Percentiles rank a stretch among this genome's conserved stretches.
phyloP scores from a whole-genome alignment of 345 rosid genomes.

The Bruguiera gymnorhiza region DNA sequence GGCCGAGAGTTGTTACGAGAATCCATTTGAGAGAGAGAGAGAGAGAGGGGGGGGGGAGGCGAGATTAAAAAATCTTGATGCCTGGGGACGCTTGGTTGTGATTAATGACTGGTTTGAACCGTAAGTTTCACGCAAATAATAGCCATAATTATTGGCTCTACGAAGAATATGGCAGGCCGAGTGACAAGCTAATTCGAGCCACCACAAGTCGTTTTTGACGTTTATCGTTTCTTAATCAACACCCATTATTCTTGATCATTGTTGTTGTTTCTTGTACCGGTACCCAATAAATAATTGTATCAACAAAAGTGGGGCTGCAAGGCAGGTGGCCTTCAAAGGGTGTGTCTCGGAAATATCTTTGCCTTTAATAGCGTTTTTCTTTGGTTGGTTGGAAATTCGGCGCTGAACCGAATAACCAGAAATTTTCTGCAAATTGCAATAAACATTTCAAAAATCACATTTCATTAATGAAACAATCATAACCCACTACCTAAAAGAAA shows the following conservation, averaged over 20 bases:
- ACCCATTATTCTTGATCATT: background rate
- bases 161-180: background rate
- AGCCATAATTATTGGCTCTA: background rate
- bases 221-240: background rate
- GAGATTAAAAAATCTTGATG: background rate
- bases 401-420: too few relatives aligned
- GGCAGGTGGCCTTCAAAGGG: background rate
- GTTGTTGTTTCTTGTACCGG: background rate
- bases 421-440: too few relatives aligned
- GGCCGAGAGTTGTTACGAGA: background rate
- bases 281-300: background rate
- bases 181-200: background rate
- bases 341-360: too few relatives aligned
- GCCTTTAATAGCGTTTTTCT: too few relatives aligned
- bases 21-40: background rate
- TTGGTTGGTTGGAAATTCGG: too few relatives aligned
- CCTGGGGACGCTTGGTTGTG: too few relatives aligned
- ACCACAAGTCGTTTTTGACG: background rate
- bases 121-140: background rate
- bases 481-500: too few relatives aligned
- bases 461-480: too few relatives aligned
- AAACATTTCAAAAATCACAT: too few relatives aligned
- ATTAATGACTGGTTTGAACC: too few relatives aligned
- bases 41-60: background rate
- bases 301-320: background rate